Evolutionary conservation across 345 rosid species (phyloP).

Genomic region (Pistacia vera): DNA sequence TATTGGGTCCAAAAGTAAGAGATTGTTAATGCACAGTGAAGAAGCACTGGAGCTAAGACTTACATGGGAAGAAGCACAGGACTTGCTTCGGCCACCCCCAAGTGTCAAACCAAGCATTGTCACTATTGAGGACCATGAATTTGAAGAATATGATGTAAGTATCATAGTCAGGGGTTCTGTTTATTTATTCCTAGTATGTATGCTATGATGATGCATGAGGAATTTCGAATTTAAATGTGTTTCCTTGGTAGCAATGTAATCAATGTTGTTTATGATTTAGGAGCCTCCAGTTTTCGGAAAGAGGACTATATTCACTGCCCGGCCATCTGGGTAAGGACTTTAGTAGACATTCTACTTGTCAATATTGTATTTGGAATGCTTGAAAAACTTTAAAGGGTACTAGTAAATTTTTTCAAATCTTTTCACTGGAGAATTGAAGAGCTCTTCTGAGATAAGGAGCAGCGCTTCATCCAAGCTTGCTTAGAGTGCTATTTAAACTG

Average conservation of each 20-base stretch:
- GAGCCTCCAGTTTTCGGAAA: constrained; percentile 95
- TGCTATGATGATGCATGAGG: background rate
- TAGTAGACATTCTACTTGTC: constrained; percentile 9
- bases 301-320: constrained; percentile 62
- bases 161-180: background rate
- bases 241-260: constrained; percentile 19
- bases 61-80: constrained; percentile 95
- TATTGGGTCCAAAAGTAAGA: constrained; percentile 77
- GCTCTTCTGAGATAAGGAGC: background rate
- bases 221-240: background rate
- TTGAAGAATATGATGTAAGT: constrained; percentile 92
- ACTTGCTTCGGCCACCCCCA: constrained; percentile 82
- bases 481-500: background rate
- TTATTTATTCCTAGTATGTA: background rate
- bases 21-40: constrained; percentile 66
- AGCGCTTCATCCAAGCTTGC: background rate
- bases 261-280: constrained; percentile 45
- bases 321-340: constrained; percentile 62
- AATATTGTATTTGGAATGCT: background rate
- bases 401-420: background rate
- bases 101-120: constrained; percentile 53
- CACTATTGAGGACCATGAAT: constrained; percentile 73
- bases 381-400: background rate
- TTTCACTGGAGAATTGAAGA: background rate
- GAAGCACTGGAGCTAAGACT: constrained; percentile 75